These are phyloP conservation scores for Rhizopogon vulgaris DNA, from an alignment of 768 basidiomycete species.

Conservation along the genomic window DNA sequence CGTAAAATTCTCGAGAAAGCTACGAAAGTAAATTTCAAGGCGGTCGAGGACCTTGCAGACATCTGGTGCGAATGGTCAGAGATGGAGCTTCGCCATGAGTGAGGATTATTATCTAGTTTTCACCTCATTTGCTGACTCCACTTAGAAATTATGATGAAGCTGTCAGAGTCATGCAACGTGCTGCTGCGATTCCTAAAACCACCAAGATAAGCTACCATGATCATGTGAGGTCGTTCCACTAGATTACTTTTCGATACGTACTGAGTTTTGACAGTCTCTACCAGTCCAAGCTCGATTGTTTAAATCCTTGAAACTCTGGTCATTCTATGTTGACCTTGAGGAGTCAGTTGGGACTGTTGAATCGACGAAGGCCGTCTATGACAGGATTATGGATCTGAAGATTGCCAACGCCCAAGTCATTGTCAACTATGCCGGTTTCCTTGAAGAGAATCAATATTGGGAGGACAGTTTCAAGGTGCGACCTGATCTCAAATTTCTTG, in stretches of 20 bases:
- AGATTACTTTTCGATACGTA: slow-evolving; percentile 8
- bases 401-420: slow-evolving; percentile 98
- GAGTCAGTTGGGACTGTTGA: slow-evolving; percentile 95
- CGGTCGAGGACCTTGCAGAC: slow-evolving; percentile 96
- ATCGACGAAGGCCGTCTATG: slow-evolving; percentile 86
- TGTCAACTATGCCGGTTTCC: slow-evolving; percentile 93
- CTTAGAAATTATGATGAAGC: slow-evolving; percentile 95
- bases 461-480: slow-evolving; percentile 95
- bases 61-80: slow-evolving; percentile 99
- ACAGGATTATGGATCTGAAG: slow-evolving; percentile 92
- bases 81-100: slow-evolving; percentile 96
- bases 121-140: slow-evolving; percentile 7
- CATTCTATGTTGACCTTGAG: slow-evolving; percentile 96
- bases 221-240: slow-evolving; percentile 50
- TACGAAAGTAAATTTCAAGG: slow-evolving; percentile 84
- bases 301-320: slow-evolving; percentile 98
- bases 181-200: slow-evolving; percentile 84
- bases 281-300: slow-evolving; percentile 87
- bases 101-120: slow-evolving; percentile 26
- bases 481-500: neutral
- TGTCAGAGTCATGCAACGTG: slow-evolving; percentile 94
- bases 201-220: slow-evolving; percentile 91
- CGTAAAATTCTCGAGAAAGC: slow-evolving; percentile 93
- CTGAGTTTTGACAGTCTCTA: slow-evolving; percentile 46
- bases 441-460: slow-evolving; percentile 97